Percentiles rank a stretch among this genome's conserved stretches.
phyloP scores from a whole-genome alignment of 441 rosid species.

The Erodium moschatum region DNA sequence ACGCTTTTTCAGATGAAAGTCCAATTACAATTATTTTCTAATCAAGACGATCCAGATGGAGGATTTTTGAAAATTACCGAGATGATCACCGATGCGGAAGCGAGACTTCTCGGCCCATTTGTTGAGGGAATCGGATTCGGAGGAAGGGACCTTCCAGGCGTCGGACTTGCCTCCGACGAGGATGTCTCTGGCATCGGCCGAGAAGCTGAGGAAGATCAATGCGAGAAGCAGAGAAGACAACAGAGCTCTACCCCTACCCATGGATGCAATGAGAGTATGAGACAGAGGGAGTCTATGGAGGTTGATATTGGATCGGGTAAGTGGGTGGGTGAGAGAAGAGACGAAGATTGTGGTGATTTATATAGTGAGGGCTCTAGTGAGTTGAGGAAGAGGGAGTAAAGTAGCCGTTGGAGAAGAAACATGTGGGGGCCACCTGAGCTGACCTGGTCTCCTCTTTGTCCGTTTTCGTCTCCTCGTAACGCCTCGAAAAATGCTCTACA shows the following conservation, averaged over 20 bases:
- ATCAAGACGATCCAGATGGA: not conserved
- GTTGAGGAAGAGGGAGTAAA: not conserved
- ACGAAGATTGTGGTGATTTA: not conserved
- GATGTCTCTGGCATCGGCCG: slow-evolving; percentile 45
- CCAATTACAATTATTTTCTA: too few relatives aligned
- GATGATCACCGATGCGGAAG: slow-evolving; percentile 59
- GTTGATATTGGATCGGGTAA: not conserved
- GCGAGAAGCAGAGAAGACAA: slow-evolving; percentile 11
- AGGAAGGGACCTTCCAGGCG: slow-evolving; percentile 71
- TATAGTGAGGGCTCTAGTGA: not conserved
- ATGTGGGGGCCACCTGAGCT: too few relatives aligned
- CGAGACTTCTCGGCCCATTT: slow-evolving; percentile 66
- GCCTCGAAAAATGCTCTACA: not conserved
- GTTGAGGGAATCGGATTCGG: slow-evolving; percentile 68
- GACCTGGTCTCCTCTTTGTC: too few relatives aligned
- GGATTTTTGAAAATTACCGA: slow-evolving; percentile 29
- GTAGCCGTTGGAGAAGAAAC: not conserved
- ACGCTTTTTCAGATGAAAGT: too few relatives aligned
- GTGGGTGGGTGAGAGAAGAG: not conserved
- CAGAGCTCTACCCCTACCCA: slow-evolving; percentile 17
- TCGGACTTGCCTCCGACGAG: slow-evolving; percentile 59
- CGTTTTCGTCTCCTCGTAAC: not conserved
- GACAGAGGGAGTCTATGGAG: slow-evolving; percentile 24
- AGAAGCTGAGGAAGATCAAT: slow-evolving; percentile 10
- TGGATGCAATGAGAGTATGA: too few relatives aligned